A percentile compares a stretch with the other conserved stretches of the same genome.
phyloP scores from a whole-genome alignment of 2,329 filamentous ascomycete species.

The Paraphoma chrysanthemicola region DNA sequence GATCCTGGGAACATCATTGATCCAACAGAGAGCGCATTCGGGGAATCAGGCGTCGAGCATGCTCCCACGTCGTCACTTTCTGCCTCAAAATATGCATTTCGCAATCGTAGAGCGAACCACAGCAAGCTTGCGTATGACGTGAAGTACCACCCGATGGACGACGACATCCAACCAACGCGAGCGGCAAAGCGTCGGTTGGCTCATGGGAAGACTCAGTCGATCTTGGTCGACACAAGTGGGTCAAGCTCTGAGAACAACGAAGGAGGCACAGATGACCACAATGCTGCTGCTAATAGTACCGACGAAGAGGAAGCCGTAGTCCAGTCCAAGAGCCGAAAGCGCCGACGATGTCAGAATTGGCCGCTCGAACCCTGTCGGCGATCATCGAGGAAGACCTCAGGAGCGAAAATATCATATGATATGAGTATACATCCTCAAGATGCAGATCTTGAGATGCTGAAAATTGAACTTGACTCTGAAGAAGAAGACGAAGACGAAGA shows the following conservation, averaged over 20 bases:
- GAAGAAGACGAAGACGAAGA: background rate
- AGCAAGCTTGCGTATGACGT: constrained; percentile 37
- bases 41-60: background rate
- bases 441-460: constrained; percentile 16
- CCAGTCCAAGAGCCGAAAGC: constrained; percentile 14
- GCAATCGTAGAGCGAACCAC: constrained; percentile 13
- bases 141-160: constrained; percentile 45
- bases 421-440: constrained; percentile 40
- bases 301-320: constrained; percentile 7
- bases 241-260: background rate
- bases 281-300: constrained; percentile 7
- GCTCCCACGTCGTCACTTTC: constrained; percentile 11
- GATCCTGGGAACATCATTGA: constrained; percentile 22
- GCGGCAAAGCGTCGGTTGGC: constrained; percentile 34
- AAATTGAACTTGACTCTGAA: background rate
- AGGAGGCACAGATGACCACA: constrained; percentile 2
- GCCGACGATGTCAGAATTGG: constrained; percentile 2
- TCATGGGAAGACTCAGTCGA: constrained; percentile 20
- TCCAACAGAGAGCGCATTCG: constrained; percentile 3
- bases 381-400: constrained; percentile 29
- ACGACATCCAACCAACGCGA: constrained; percentile 31
- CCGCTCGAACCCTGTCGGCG: constrained; percentile 21
- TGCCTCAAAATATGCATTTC: constrained; percentile 15
- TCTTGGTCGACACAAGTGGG: constrained; percentile 4
- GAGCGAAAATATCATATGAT: constrained; percentile 29